Evolutionary conservation across 768 basidiomycete species (phyloP).

Genomic region (Tylopilus subfusipes): DNA sequence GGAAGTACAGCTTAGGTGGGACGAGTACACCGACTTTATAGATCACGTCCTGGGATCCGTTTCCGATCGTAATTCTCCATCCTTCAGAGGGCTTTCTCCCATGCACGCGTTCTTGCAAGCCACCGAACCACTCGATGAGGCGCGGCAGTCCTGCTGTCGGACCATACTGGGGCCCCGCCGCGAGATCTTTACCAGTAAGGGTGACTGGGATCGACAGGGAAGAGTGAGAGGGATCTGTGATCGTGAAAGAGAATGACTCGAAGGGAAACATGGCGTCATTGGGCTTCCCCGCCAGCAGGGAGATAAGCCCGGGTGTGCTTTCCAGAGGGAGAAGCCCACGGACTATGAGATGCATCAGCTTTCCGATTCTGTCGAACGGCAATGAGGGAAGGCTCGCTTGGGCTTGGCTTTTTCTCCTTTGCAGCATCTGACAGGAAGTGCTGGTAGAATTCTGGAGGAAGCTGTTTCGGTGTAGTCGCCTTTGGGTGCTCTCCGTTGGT

Average conservation of each 20-base stretch:
- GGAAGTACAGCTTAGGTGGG: constrained; percentile 1
- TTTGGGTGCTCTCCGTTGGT: neutral
- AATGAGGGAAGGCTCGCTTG: constrained; percentile 43
- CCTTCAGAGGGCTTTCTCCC: constrained; percentile 56
- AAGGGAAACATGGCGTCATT: constrained; percentile 91
- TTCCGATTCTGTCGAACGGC: neutral
- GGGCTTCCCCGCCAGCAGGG: constrained; percentile 87
- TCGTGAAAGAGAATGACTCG: constrained; percentile 67
- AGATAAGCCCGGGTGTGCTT: constrained; percentile 70
- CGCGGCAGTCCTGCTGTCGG: constrained; percentile 64
- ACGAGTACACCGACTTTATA: constrained; percentile 56
- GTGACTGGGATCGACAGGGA: constrained; percentile 46
- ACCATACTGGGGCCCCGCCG: constrained; percentile 71
- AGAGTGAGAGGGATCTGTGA: constrained; percentile 47
- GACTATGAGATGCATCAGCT: constrained; percentile 37
- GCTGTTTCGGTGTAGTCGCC: constrained; percentile 12
- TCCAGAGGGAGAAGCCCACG: constrained; percentile 77
- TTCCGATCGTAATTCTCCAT: constrained; percentile 77
- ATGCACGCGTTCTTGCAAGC: constrained; percentile 70
- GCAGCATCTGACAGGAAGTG: constrained; percentile 60
- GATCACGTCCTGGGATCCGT: constrained; percentile 86
- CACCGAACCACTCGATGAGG: constrained; percentile 66
- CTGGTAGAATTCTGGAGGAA: constrained; percentile 54
- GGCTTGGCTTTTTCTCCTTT: constrained; percentile 58
- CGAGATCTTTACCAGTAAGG: constrained; percentile 58